Conservation (phyloP, 2,329 filamentous ascomycete species). For the Chaetomium globosum region DNA sequence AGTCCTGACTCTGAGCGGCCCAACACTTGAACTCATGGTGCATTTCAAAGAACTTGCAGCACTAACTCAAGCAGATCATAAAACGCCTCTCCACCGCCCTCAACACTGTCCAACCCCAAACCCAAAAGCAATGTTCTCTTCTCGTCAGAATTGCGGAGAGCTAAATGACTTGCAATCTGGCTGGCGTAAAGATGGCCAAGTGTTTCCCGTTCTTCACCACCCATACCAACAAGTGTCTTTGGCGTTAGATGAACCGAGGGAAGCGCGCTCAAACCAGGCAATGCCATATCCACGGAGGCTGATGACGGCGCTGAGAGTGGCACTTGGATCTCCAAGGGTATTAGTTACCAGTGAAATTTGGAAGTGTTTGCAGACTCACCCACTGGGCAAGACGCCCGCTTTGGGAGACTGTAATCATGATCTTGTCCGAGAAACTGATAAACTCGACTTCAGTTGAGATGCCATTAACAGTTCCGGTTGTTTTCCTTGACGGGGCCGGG, state of each 20-base stretch:
- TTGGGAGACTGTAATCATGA: constrained; percentile 86
- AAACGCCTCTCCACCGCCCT: constrained; percentile 58
- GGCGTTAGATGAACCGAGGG: constrained; percentile 83
- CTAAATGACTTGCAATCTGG: constrained; percentile 81
- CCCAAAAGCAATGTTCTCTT: constrained; percentile 64
- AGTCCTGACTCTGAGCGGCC: not conserved
- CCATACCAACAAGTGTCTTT: constrained; percentile 82
- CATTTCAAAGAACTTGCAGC: constrained; percentile 56
- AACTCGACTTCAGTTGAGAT: constrained; percentile 71
- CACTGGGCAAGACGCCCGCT: constrained; percentile 85
- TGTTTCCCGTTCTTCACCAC: constrained; percentile 75
- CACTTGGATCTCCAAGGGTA: constrained; percentile 69
- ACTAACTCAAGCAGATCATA: constrained; percentile 67
- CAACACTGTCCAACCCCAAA: constrained; percentile 57
- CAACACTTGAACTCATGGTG: not conserved
- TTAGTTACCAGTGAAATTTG: constrained; percentile 28
- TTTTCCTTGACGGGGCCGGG: constrained; percentile 65
- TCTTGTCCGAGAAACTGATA: constrained; percentile 82
- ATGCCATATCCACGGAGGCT: constrained; percentile 63
- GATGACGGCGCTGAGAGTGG: constrained; percentile 70
- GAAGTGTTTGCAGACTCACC: constrained; percentile 56
- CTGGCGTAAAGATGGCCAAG: constrained; percentile 86
- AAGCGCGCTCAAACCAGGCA: constrained; percentile 58
- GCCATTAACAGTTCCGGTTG: constrained; percentile 65
- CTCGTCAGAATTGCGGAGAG: constrained; percentile 68